Evolutionary conservation across 148 eudicot species (phyloP), one percentile per base, ranked within the genome.

Genomic region (Chenopodium suecicum): DNA sequence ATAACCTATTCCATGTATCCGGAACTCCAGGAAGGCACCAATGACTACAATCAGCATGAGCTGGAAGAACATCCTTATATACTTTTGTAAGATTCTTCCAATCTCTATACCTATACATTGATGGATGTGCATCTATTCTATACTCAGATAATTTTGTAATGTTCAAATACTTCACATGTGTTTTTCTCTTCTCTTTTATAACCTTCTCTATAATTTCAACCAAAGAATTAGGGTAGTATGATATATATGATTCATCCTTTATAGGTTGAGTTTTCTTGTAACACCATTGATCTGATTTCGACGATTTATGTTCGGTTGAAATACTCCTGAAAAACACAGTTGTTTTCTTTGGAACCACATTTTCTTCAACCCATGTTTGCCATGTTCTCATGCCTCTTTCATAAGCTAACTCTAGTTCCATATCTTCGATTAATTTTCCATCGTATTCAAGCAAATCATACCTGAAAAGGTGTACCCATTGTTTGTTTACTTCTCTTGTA

Each of bases 11-110:
- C 91, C 92, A 88, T 7, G 92, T 89, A 79, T 89, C 92, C 0
- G 90, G 90, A 14, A 88, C 25, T 5, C 89, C 87, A 8, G 91
- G 90, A 10, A 89, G 87, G 62, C 92, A 89, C 92, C 92, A 89
- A 74, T 89, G 90, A 79, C 88, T 86, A 79, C 92, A 89, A 75
- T 89, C 92, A 0, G 86, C 85, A 46, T 47, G 71, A 27, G 79
- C 17, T 11, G 66, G 31, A 16, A 76, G 3, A 27, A 80, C 73
- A 20, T 52, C 48, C 19, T 20, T 25, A 34, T 86, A 37, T 2
- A 74, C 77, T 4, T 12, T 31, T 14, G 68, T 70, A 67, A 70
- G 66, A 62, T 31, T 32, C 62, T 83, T 78, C 84, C 89, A 81
- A 14, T 77, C 31, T 82, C 32, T 79, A n/a, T 22, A 74, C 32